Evolutionary conservation across 257 asterid genomes (phyloP), one percentile per base, ranked within the genome.

Genomic region (Lantana camara): DNA sequence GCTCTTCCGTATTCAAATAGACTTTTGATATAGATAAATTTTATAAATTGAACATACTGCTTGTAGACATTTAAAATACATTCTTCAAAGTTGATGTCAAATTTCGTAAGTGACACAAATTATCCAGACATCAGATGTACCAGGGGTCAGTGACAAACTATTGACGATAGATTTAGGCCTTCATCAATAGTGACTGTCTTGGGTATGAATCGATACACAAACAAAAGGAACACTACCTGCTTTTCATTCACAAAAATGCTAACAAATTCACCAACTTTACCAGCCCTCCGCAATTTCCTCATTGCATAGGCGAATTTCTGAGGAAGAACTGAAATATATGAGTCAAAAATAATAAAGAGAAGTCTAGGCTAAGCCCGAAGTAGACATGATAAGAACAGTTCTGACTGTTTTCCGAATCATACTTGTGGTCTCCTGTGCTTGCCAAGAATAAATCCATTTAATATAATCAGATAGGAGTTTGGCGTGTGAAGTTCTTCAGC

Each of bases 401-500:
- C 19, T 48, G 63, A 4, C 58, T 13, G 41, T 34, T 24, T 17
- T 60, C 4, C 46, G 34, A 53, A 54, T 49, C 57, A 52, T 82
- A 89, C 97, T 74, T 83, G 95, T 41, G 96, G 95, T 69, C 70
- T 72, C 71, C 77, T 80, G 83, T 93, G 99, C 73, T 93, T 90
- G 70, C 99, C 99, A 72, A 93, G 90, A 84, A 93, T 93, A 56
- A 82, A 95, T 51, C 99, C 99, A 64, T 93, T 90, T 62, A 85
- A 78, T 20, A 88, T 83, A 68, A 93, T 70, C 70, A 93, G 75
- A 81, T 77, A 85, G 49, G 96, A 85, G 72, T 77, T 69, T 59
- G 95, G 95, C 87, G 64, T 79, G 84, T 90, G 99, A 79, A 93
- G 92, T 56, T 90, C 97, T 82, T 93, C 99, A 9, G 79, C 96